Evolutionary conservation across 169 alveolate species (phyloP).

Genomic region (Eimeria necatrix): DNA sequence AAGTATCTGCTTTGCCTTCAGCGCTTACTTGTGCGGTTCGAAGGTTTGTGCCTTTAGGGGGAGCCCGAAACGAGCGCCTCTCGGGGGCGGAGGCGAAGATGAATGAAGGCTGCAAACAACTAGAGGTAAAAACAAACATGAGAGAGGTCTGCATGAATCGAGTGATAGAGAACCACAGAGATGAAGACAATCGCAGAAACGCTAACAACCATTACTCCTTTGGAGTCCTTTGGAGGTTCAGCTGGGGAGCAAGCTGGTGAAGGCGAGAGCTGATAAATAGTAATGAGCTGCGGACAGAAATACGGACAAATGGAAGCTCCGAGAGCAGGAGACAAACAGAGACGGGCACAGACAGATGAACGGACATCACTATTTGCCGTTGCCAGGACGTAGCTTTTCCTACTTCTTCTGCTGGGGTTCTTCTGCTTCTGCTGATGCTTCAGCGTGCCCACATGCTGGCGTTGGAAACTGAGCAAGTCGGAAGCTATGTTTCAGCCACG

Average conservation of each 20-base stretch:
- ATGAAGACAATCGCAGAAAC: too few relatives aligned
- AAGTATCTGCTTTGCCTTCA: too few relatives aligned
- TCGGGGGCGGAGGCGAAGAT: slow-evolving; percentile 15
- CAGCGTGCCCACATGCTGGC: slow-evolving; percentile 38
- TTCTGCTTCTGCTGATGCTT: slow-evolving; percentile 24
- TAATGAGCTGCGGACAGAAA: too few relatives aligned
- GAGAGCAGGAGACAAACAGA: background rate
- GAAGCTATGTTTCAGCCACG: background rate
- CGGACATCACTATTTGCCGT: background rate
- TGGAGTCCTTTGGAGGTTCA: too few relatives aligned
- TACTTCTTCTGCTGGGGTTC: background rate
- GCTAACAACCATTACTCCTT: too few relatives aligned
- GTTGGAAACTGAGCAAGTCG: slow-evolving; percentile 18
- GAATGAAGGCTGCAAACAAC: slow-evolving; percentile 41
- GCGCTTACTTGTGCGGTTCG: too few relatives aligned
- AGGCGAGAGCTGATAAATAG: too few relatives aligned
- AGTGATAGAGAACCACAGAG: too few relatives aligned
- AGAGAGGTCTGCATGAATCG: too few relatives aligned
- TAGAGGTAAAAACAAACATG: background rate
- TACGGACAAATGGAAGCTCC: too few relatives aligned
- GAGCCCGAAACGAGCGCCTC: background rate
- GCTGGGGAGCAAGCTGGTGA: too few relatives aligned
- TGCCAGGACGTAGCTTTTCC: background rate
- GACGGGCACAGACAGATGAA: slow-evolving; percentile 2
- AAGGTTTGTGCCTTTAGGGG: background rate